A percentile compares a stretch with the other conserved stretches of the same genome.
phyloP scores from a whole-genome alignment of 306 rosid species.

The Vigna hirtella region DNA sequence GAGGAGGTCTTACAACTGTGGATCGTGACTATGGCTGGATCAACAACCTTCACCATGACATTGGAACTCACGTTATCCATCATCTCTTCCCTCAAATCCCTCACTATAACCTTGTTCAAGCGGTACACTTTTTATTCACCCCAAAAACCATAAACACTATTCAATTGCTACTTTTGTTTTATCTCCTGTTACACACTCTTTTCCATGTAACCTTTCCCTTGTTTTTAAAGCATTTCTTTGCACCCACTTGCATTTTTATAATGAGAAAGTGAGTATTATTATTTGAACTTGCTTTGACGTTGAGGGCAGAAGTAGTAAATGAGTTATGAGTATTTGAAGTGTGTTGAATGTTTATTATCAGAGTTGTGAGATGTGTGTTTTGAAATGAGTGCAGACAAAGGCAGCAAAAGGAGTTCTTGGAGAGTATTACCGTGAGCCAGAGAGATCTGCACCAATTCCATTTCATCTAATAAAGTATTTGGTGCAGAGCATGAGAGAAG shows the following conservation, averaged over 20 bases:
- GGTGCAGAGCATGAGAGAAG: conserved; percentile 62
- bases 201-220: background rate
- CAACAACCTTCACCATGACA: conserved; percentile 87
- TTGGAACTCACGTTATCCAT: conserved; percentile 95
- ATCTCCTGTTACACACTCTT: background rate
- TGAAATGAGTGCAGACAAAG: conserved; percentile 60
- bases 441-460: conserved; percentile 79
- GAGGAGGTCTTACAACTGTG: conserved; percentile 94
- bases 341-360: too few species aligned
- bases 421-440: conserved; percentile 87
- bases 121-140: conserved; percentile 45
- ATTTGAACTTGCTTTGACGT: background rate
- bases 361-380: too few species aligned
- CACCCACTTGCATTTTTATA: background rate
- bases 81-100: conserved; percentile 99
- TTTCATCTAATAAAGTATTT: conserved; percentile 71
- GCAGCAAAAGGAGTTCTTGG: conserved; percentile 81
- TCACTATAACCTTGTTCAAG: conserved; percentile 88
- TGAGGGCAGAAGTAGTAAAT: too few species aligned
- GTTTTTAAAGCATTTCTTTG: background rate
- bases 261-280: background rate
- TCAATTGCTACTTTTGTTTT: background rate
- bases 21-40: conserved; percentile 94
- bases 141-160: background rate
- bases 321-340: too few species aligned